A percentile compares a stretch with the other conserved stretches of the same genome.
These are phyloP conservation scores for Pseudotsuga menziesii DNA, from an alignment of 75 land plant genomes.

Conservation along the genomic window DNA sequence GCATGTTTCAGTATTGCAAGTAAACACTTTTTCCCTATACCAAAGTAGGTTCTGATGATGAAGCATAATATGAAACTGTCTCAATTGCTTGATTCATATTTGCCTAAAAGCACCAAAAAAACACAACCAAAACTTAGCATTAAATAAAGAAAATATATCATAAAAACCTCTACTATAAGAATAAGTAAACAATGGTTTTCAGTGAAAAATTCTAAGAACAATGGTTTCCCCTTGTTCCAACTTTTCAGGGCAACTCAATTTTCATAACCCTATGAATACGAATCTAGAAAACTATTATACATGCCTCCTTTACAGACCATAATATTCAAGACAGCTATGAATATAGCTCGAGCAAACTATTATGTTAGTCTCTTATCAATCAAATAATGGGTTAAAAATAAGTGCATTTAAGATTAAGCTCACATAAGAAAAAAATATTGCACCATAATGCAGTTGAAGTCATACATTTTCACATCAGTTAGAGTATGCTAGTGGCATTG, in stretches of 20 bases:
- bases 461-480: neutral
- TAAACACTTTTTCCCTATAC: slow-evolving; percentile 92
- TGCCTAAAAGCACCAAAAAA: slow-evolving; percentile 31
- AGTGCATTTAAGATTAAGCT: neutral
- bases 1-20: slow-evolving; percentile 88
- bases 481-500: neutral
- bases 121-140: neutral
- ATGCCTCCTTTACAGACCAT: neutral
- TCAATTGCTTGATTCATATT: slow-evolving; percentile 92
- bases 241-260: neutral
- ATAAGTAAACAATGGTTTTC: neutral
- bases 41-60: slow-evolving; percentile 95
- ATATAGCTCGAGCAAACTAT: neutral
- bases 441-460: neutral
- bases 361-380: neutral
- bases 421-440: neutral
- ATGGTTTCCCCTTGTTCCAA: neutral
- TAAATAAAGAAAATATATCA: no score
- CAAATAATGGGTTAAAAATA: neutral
- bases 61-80: slow-evolving; percentile 95
- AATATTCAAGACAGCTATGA: neutral
- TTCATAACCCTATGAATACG: neutral
- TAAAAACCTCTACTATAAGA: neutral
- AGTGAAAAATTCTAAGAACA: neutral
- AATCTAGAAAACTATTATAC: neutral